Evolutionary conservation across 2,329 filamentous ascomycete species (phyloP), one percentile per base, ranked within the genome.

Genomic region (Arthroderma sp.): DNA sequence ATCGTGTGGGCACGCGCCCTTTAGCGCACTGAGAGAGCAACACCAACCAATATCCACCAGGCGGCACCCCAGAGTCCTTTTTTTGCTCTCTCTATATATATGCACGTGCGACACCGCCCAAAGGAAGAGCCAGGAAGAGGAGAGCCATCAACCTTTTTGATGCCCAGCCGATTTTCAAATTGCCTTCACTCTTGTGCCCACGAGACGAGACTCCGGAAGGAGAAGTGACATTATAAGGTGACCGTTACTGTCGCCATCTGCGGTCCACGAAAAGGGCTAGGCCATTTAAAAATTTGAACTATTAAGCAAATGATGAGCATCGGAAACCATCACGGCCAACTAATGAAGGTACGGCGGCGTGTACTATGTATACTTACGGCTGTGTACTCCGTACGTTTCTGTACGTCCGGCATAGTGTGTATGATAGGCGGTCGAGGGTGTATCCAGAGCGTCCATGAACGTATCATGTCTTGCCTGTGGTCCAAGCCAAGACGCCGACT

Each of bases 341-440:
- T 25, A 49, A 23, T 25, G 15, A 21, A 41, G 47, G n/a, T 33
- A 25, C 21, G 47, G 47, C 28, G 47, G 6, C 25, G 4, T 51
- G 41, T 3, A 51, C 47, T 51, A 35, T 31, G 15, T 51, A 31
- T 49, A 51, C 47, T 51, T 51, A 33, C 47, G 23, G 6, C 15
- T 51, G n/a, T 51, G 47, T 51, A 33, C 47, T 51, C 25, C 2
- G 47, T 51, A 51, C 15, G 8, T 13, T 17, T 6, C 9, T 11
- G 25, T 51, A 51, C 25, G 47, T 23, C 6, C 25, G 17, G 23
- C 25, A 51, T 33, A 51, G 28, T 51, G 23, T 25, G 25, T 51
- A 51, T 51, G 47, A 51, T 51, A 51, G 47, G 47, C 47, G 47
- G 47, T 33, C 47, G 47, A 51, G 47, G n/a, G 33, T 33, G 47